These are phyloP conservation scores for Fusarium sp. DNA, from an alignment of 2,329 filamentous ascomycete genomes.

Conservation along the genomic window DNA sequence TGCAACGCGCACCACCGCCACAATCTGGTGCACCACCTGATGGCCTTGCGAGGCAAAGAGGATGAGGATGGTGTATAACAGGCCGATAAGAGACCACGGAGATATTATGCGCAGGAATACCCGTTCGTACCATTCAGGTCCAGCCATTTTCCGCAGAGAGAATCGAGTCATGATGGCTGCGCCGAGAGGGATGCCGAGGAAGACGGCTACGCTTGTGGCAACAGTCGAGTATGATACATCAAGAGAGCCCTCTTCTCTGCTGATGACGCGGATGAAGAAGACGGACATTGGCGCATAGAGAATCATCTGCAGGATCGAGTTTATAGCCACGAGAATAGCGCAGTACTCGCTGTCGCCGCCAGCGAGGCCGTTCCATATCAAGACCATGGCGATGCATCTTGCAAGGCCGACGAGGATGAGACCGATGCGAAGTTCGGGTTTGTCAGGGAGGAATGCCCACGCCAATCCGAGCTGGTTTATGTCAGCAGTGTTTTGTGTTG, in stretches of 20 bases:
- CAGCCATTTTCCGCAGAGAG: conserved; percentile 63
- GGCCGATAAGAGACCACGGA: conserved; percentile 82
- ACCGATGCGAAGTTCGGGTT: conserved; percentile 68
- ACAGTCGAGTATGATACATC: conserved; percentile 71
- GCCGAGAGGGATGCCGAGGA: conserved; percentile 84
- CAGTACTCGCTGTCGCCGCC: conserved; percentile 85
- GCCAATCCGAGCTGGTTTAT: conserved; percentile 67
- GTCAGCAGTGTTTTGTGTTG: conserved; percentile 17
- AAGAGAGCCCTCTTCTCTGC: conserved; percentile 53
- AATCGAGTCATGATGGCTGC: conserved; percentile 83
- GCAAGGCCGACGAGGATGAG: conserved; percentile 86
- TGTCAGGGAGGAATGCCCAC: conserved; percentile 74
- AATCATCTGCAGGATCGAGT: conserved; percentile 79
- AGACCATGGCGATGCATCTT: conserved; percentile 66
- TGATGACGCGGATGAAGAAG: conserved; percentile 77
- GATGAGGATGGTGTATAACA: conserved; percentile 88
- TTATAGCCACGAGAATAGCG: conserved; percentile 80
- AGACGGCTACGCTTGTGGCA: conserved; percentile 83
- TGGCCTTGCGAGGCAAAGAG: conserved; percentile 85
- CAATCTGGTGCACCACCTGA: conserved; percentile 83
- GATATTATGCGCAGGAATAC: conserved; percentile 76
- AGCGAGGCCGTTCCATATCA: conserved; percentile 77
- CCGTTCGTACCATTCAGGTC: conserved; percentile 71
- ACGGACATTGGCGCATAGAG: conserved; percentile 76
- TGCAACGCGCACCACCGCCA: conserved; percentile 82